phyloP scores from a whole-genome alignment of 108 stramenopile genomes.

The Pseudonitzschia pungens region DNA sequence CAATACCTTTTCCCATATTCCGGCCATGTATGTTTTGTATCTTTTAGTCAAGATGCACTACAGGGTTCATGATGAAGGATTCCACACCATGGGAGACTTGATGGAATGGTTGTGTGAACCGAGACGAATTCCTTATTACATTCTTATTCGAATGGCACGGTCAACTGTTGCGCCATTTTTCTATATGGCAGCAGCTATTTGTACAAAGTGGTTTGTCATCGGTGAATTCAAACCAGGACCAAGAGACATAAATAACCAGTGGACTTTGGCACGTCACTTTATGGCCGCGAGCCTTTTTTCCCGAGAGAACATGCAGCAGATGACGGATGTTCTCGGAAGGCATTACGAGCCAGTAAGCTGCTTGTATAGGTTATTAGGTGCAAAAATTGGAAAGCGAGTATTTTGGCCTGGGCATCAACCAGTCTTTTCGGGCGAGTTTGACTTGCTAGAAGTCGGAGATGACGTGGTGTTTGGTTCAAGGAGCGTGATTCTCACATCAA shows the following conservation, averaged over 20 bases:
- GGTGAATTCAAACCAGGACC: conserved; percentile 58
- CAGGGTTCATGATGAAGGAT: conserved; percentile 20
- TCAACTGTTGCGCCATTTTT: conserved; percentile 42
- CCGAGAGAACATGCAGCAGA: conserved; percentile 41
- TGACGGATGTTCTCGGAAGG: conserved; percentile 53
- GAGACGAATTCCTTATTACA: conserved; percentile 53
- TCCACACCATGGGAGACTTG: conserved; percentile 40
- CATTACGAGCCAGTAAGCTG: conserved; percentile 58
- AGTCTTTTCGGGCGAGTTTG: conserved; percentile 55
- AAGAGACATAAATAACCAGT: conserved; percentile 38
- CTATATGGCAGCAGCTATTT: conserved; percentile 48
- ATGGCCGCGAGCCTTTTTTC: conserved; percentile 43
- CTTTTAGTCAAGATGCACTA: conserved; percentile 34
- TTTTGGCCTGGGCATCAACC: conserved; percentile 65
- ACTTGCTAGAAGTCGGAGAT: conserved; percentile 67
- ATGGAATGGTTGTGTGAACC: conserved; percentile 60
- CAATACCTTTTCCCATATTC: conserved; percentile 44
- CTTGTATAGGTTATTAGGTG: conserved; percentile 55
- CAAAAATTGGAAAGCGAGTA: conserved; percentile 63
- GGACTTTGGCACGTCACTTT: conserved; percentile 48
- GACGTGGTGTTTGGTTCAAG: conserved; percentile 73
- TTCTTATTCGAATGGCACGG: conserved; percentile 48
- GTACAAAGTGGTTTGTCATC: conserved; percentile 55
- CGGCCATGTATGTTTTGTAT: conserved; percentile 45
- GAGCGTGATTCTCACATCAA: conserved; percentile 38